Evolutionary conservation across 2,329 filamentous ascomycete genomes (phyloP).

Genomic region (Cladosporium colombiae): DNA sequence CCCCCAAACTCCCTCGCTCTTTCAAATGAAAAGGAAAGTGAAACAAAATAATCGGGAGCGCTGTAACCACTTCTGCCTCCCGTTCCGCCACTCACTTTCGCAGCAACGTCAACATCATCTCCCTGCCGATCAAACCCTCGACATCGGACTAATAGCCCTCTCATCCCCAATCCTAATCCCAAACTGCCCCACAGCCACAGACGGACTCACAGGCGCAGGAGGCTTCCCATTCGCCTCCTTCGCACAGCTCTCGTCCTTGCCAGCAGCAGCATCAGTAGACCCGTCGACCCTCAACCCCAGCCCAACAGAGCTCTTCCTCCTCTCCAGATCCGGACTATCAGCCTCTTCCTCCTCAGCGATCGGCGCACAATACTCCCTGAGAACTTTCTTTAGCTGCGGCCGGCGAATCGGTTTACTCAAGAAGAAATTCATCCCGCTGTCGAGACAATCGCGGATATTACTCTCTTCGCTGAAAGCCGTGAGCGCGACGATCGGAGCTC

Average conservation of each 20-base stretch:
- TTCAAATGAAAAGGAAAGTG: not conserved
- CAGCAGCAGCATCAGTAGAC: not conserved
- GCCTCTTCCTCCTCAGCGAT: slow-evolving; percentile 68
- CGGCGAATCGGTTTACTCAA: slow-evolving; percentile 72
- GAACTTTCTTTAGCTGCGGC: slow-evolving; percentile 81
- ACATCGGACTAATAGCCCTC: slow-evolving; percentile 11
- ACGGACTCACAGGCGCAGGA: not conserved
- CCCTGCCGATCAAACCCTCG: not conserved
- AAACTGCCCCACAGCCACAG: not conserved
- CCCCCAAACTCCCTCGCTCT: not conserved
- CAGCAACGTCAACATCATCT: too few relatives aligned
- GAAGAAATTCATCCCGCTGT: slow-evolving; percentile 91
- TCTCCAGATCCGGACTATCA: not conserved
- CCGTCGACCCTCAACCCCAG: not conserved
- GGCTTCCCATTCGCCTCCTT: slow-evolving; percentile 12
- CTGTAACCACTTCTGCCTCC: too few relatives aligned
- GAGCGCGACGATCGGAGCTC: slow-evolving; percentile 82
- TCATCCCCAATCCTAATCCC: slow-evolving; percentile 3
- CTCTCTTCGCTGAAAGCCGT: slow-evolving; percentile 90
- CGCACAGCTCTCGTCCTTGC: not conserved
- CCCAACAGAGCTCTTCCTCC: not conserved
- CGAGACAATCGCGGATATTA: slow-evolving; percentile 66
- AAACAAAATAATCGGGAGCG: not conserved
- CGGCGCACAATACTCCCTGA: slow-evolving; percentile 77
- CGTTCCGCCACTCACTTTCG: too few relatives aligned